Evolutionary conservation across 768 basidiomycete species (phyloP), one percentile per base, ranked within the genome.

Genomic region (Lactarius sanguifluus): DNA sequence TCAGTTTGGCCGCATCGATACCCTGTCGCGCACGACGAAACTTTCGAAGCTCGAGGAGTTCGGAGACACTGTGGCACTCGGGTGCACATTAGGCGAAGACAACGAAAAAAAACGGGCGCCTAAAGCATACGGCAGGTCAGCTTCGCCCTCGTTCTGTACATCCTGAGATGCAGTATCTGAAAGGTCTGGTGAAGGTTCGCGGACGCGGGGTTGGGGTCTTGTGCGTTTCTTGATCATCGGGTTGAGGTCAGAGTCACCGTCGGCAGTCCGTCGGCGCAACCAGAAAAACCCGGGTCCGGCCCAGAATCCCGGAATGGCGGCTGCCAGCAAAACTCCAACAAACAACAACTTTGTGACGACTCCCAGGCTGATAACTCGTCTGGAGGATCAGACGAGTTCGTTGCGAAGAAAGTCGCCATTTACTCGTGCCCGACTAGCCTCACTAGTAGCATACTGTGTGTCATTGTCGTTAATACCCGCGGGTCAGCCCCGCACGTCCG

Each of bases 1-100:
- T 92, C 16, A 99, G 79, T 73, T 90, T 95, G 57, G 86, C 81
- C 1, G 86, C 83, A 71, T 97, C 94, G 59, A 98, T 97, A 1
- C 96, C 96, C 73, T 88, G 85, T 64, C 91, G 80, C 36, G 84
- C 74, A 72, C 84, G 87, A 60, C 87, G 83, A 32, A 96, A 78
- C 73, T 88, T 94, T 55, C 94, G 83, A 32, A 97, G 78, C 69
- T 94, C 90, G 50, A 96, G 84, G 20, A 98, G 82, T 61, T 96
- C 94, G 69, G 90, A 85, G 32, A 96, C 77, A 62, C 92, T 92
- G 67, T 55, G 13, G 56, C 57, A 41, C 59, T 69, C 58, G 32
- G 59, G 69, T 58, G 65, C 66, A 9, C 69, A 32, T 62, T 52
- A 64, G 20, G 28, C 23, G 59, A 50, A 52, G 50, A 3, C n/a